A percentile compares a stretch with the other conserved stretches of the same genome.
phyloP scores from a whole-genome alignment of 177 flowering plant genomes.

The Vitis hybrid region DNA sequence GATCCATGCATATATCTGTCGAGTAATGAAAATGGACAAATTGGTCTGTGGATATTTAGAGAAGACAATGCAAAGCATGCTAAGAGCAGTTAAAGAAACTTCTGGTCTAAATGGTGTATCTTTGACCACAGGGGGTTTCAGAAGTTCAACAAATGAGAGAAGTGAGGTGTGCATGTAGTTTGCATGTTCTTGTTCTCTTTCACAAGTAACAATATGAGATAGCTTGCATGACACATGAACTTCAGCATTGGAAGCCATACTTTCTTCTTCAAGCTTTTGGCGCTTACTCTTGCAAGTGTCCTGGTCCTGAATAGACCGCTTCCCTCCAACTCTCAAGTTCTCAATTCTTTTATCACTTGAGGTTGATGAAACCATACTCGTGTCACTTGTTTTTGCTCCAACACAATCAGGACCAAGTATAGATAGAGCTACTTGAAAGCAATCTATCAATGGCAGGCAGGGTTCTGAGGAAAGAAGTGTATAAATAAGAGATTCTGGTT shows the following conservation, averaged over 20 bases:
- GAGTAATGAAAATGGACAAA: constrained; percentile 44
- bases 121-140: constrained; percentile 41
- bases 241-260: constrained; percentile 19
- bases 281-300: constrained; percentile 48
- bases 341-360: constrained; percentile 25
- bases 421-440: constrained; percentile 59
- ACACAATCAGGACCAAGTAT: constrained; percentile 55
- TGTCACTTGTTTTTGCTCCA: constrained; percentile 33
- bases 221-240: constrained; percentile 15
- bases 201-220: constrained; percentile 13
- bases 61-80: constrained; percentile 76
- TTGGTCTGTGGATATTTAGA: constrained; percentile 43
- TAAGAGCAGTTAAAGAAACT: constrained; percentile 65
- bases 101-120: constrained; percentile 41
- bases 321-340: constrained; percentile 47
- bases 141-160: constrained; percentile 44
- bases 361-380: constrained; percentile 9
- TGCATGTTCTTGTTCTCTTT: constrained; percentile 45
- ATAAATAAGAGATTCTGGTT: constrained; percentile 63
- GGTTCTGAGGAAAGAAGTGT: constrained; percentile 54
- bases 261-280: constrained; percentile 46
- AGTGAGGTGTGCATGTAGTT: constrained; percentile 43
- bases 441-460: constrained; percentile 57
- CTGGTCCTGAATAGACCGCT: constrained; percentile 45
- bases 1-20: constrained; percentile 62